These are phyloP conservation scores for Trametes cubensis DNA, from an alignment of 768 basidiomycete species.

Conservation along the genomic window DNA sequence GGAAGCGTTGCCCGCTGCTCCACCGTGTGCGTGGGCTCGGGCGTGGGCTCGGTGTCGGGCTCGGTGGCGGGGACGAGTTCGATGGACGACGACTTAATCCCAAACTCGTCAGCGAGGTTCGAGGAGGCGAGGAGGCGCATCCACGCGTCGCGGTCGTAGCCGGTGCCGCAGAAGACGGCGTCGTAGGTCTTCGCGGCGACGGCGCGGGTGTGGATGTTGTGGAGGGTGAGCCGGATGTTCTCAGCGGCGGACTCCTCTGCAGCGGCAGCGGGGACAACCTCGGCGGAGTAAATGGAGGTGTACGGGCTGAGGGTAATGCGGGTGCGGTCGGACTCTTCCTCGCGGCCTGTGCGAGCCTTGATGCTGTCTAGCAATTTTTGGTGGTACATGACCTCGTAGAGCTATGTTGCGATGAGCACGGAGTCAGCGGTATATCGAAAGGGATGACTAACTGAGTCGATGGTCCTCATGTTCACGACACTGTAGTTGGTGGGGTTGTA, in stretches of 20 bases:
- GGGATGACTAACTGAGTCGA: slow-evolving; percentile 40
- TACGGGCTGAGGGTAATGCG: slow-evolving; percentile 44
- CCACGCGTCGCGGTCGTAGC: slow-evolving; percentile 55
- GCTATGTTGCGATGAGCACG: slow-evolving; percentile 30
- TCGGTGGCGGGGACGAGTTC: slow-evolving; percentile 19
- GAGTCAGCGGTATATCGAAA: not conserved
- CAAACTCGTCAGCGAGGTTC: slow-evolving; percentile 41
- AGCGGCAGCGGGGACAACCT: slow-evolving; percentile 16
- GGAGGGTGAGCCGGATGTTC: slow-evolving; percentile 36
- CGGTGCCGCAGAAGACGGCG: slow-evolving; percentile 54
- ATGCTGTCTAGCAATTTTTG: slow-evolving; percentile 51
- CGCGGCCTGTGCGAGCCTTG: slow-evolving; percentile 35
- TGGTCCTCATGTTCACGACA: slow-evolving; percentile 51
- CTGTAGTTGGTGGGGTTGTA: slow-evolving; percentile 57
- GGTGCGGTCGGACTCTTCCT: slow-evolving; percentile 13
- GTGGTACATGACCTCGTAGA: slow-evolving; percentile 54
- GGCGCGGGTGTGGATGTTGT: slow-evolving; percentile 41
- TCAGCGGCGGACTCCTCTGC: slow-evolving; percentile 2
- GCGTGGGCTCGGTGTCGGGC: not conserved
- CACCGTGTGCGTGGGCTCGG: not conserved
- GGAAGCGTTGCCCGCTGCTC: no score
- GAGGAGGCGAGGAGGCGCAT: slow-evolving; percentile 45
- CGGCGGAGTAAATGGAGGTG: slow-evolving; percentile 40
- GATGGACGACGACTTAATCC: slow-evolving; percentile 30
- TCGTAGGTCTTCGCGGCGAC: slow-evolving; percentile 44